These are phyloP conservation scores for Kurtzmaniella quercitrusa DNA, from an alignment of 1,139 yeast genomes.

Conservation along the genomic window DNA sequence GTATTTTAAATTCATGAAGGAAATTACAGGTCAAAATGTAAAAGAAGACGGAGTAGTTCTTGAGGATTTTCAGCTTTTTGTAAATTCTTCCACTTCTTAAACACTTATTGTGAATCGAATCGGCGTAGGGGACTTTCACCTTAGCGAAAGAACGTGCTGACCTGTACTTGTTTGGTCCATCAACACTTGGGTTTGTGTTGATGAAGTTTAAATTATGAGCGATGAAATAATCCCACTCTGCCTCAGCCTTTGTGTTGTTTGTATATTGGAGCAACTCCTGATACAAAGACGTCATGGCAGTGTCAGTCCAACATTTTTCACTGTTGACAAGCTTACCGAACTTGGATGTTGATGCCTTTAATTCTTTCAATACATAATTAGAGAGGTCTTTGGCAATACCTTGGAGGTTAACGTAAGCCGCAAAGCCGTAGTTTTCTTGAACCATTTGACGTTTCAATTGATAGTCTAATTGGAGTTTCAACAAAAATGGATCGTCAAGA, in stretches of 20 bases:
- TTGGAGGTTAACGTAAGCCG: conserved; percentile 41
- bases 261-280: conserved; percentile 5
- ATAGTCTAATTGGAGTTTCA: conserved; percentile 38
- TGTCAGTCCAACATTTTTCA: conserved; percentile 11
- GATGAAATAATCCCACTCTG: conserved; percentile 41
- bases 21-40: conserved; percentile 43
- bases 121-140: conserved; percentile 30
- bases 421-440: conserved; percentile 42
- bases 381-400: conserved; percentile 41
- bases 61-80: conserved; percentile 40
- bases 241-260: conserved; percentile 6
- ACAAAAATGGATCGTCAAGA: conserved; percentile 40
- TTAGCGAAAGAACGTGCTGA: conserved; percentile 28
- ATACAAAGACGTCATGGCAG: conserved; percentile 5
- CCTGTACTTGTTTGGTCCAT: conserved; percentile 22
- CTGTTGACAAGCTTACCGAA: conserved; percentile 27
- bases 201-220: conserved; percentile 33
- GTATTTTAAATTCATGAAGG: conserved; percentile 39
- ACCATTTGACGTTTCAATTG: conserved; percentile 41
- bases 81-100: conserved; percentile 40
- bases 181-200: conserved; percentile 26
- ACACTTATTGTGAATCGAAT: conserved; percentile 42
- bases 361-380: conserved; percentile 37
- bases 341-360: conserved; percentile 28
- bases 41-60: conserved; percentile 35